Conservation (phyloP, 805 yeast species). For the Cyberlindnera xylosilytica region DNA sequence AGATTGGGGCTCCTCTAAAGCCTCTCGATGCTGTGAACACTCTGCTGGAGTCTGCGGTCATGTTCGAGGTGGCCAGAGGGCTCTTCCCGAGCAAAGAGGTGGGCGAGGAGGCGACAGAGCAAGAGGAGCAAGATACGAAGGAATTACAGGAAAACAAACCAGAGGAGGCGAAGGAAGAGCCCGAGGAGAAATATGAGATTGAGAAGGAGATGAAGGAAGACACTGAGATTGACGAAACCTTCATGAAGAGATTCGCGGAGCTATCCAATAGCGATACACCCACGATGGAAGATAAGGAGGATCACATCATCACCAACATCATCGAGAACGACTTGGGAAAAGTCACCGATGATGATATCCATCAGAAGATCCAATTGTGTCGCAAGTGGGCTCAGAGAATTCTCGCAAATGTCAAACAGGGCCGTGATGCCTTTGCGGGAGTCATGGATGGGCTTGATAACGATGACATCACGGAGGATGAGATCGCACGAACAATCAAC, state of each 20-base stretch:
- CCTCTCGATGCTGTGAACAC: conserved; percentile 2
- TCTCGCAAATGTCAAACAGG: conserved; percentile 3
- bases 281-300: conserved; percentile 12
- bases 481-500: conserved; percentile 9
- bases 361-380: conserved; percentile 8
- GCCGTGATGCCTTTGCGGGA: conserved; percentile 7
- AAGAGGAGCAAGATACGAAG: neutral
- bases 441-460: neutral
- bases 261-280: neutral
- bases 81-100: conserved; percentile 3
- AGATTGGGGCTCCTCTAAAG: neutral
- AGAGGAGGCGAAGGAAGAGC: neutral
- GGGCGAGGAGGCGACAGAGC: conserved; percentile 2
- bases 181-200: neutral
- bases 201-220: conserved; percentile 2
- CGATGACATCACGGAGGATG: conserved; percentile 10
- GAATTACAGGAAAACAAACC: no score
- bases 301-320: conserved; percentile 5
- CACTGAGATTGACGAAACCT: conserved; percentile 4
- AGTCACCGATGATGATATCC: conserved; percentile 15
- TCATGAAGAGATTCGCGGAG: neutral
- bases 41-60: neutral
- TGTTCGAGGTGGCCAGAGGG: conserved; percentile 2
- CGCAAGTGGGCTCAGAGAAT: conserved; percentile 4
- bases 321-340: conserved; percentile 5